A percentile compares a stretch with the other conserved stretches of the same genome.
Evolutionary conservation across 2,329 filamentous ascomycete species (phyloP).

Genomic region (Aspergillus amoenus): DNA sequence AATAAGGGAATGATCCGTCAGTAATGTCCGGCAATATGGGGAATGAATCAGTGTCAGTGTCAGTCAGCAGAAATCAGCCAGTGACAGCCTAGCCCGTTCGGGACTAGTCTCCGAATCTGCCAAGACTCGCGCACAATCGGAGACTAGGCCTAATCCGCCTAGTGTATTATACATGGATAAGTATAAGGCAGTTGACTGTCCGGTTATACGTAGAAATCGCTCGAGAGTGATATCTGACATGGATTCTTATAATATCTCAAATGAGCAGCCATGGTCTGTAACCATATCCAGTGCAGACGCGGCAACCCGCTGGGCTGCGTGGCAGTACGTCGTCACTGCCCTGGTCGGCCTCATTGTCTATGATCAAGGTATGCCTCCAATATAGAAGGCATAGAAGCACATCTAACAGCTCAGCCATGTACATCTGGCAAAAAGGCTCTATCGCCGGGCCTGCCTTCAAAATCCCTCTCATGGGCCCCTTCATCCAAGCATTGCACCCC

Average conservation of each 20-base stretch:
- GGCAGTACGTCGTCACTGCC: slow-evolving; percentile 49
- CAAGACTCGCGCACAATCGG: not conserved
- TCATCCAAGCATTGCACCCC: slow-evolving; percentile 79
- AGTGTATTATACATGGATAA: too few relatives aligned
- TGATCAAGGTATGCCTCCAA: slow-evolving; percentile 65
- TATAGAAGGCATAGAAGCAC: too few relatives aligned
- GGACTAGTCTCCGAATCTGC: not conserved
- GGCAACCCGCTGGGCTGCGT: slow-evolving; percentile 41
- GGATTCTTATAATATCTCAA: too few relatives aligned
- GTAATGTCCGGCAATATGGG: too few relatives aligned
- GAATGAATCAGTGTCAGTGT: too few relatives aligned
- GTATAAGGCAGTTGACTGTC: too few relatives aligned
- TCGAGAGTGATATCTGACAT: too few relatives aligned
- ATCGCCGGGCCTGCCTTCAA: slow-evolving; percentile 72
- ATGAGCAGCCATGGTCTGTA: too few relatives aligned
- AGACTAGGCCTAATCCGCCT: not conserved
- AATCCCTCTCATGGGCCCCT: slow-evolving; percentile 78
- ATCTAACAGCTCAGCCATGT: slow-evolving; percentile 55
- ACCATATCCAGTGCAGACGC: not conserved
- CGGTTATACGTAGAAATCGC: too few relatives aligned
- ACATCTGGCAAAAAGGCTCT: slow-evolving; percentile 66
- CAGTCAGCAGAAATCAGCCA: too few relatives aligned
- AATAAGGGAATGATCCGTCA: too few relatives aligned
- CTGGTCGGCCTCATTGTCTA: slow-evolving; percentile 69
- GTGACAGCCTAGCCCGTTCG: not conserved